Conservation (phyloP, 768 basidiomycete genomes). For the Podaxis rugospora region DNA sequence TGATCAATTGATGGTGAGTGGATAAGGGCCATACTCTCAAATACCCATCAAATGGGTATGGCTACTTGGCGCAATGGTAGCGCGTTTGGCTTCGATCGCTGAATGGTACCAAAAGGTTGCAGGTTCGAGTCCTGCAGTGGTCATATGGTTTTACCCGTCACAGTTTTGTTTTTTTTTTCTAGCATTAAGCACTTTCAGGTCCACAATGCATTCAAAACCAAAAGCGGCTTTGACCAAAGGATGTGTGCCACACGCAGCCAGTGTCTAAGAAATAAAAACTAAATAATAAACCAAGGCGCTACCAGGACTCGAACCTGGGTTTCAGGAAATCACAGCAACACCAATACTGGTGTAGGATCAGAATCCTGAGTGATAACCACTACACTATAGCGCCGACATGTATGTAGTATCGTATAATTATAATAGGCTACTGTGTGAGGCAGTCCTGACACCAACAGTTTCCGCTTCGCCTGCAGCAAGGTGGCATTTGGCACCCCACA, state of each 20-base stretch:
- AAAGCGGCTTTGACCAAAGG: not conserved
- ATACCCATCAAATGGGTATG: not conserved
- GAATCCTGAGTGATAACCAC: slow-evolving; percentile 27
- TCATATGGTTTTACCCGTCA: slow-evolving; percentile 31
- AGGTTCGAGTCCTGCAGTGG: slow-evolving; percentile 96
- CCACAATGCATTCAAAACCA: not conserved
- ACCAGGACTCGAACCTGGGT: slow-evolving; percentile 19
- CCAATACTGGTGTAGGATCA: slow-evolving; percentile 6
- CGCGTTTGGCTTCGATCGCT: slow-evolving; percentile 89
- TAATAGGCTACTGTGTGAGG: too few relatives aligned
- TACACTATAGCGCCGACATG: slow-evolving; percentile 24
- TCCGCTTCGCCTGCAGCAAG: too few relatives aligned
- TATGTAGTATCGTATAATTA: not conserved
- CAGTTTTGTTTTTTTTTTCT: not conserved
- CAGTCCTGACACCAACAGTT: not conserved
- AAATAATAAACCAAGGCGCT: slow-evolving; percentile 8
- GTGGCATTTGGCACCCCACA: too few relatives aligned
- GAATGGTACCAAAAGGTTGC: slow-evolving; percentile 80
- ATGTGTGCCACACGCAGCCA: not conserved
- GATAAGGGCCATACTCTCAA: not conserved
- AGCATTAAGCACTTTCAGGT: not conserved
- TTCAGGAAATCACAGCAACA: slow-evolving; percentile 11
- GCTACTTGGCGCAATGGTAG: slow-evolving; percentile 91
- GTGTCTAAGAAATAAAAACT: not conserved
- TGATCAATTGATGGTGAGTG: too few relatives aligned